Evolutionary conservation across 2,329 filamentous ascomycete genomes (phyloP), one percentile per base, ranked within the genome.

Genomic region (Pleurostoma richardsiae): DNA sequence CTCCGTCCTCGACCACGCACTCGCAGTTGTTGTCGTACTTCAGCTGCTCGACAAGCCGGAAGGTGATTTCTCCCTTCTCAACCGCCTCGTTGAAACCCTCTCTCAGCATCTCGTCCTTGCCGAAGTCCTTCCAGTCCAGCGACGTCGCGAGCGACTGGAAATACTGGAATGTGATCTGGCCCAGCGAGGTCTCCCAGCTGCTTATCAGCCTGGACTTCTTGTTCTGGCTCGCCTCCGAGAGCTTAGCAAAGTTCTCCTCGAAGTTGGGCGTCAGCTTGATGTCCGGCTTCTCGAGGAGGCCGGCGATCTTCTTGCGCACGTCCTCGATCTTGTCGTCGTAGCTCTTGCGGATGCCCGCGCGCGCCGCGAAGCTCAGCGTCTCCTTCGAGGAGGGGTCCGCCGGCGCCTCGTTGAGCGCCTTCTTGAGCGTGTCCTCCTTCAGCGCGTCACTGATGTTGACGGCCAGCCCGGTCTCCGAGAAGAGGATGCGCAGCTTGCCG

Each of bases 401-500:
- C 4, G 68, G 60, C 5, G 73, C 75, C 1, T 59, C 57, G 54
- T 79, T 75, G 49, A 80, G 62, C 3, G 76, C 73, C 30, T 65
- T 59, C 30, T 63, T 54, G 29, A 80, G 63, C 6, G 66, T 62
- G 36, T 61, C 50, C 8, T 55, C 56, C 6, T 67, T 54, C 19
- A 70, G 51, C 45, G 68, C 67, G 40, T 71, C 51, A 55, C 59
- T 53, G 48, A 69, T 64, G 61, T 80, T 80, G 54, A 56, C 61
- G 41, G 71, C 76, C 1, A 80, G 65, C 43, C 61, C 53, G 4
- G 57, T 54, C 29, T 66, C 61, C 11, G 60, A 53, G 59, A 79
- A 80, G 39, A 78, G 55, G n/a, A 80, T 64, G 47, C 68, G 62
- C 6, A 80, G 69, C 50, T 67, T 62, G 41, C 74, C 73, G 4